phyloP scores from a whole-genome alignment of 2,329 filamentous ascomycete species.

The Aspergillus carbonarius region DNA sequence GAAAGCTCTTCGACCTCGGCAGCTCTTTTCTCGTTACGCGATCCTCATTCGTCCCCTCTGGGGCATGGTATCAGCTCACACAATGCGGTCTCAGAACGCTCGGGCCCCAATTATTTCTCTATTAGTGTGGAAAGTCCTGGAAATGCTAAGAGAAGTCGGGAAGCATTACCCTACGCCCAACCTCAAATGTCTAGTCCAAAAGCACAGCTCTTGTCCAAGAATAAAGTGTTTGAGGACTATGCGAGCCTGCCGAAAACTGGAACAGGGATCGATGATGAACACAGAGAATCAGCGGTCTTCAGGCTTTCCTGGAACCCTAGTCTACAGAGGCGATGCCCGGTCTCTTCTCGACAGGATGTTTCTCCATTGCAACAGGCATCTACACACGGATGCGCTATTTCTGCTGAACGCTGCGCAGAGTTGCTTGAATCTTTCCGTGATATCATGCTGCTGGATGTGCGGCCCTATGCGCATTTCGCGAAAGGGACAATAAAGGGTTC shows the following conservation, averaged over 20 bases:
- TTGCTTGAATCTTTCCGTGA: slow-evolving; percentile 56
- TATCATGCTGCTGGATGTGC: slow-evolving; percentile 76
- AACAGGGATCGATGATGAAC: slow-evolving; percentile 19
- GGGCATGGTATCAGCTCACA: slow-evolving; percentile 19
- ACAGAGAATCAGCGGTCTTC: slow-evolving; percentile 20
- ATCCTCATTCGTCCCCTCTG: slow-evolving; percentile 23
- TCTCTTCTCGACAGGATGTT: background rate
- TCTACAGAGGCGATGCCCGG: slow-evolving; percentile 1
- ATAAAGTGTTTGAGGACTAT: slow-evolving; percentile 81
- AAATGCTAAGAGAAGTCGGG: slow-evolving; percentile 71
- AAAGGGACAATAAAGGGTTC: slow-evolving; percentile 74
- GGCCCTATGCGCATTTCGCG: slow-evolving; percentile 80
- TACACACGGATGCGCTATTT: slow-evolving; percentile 50
- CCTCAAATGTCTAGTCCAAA: slow-evolving; percentile 58
- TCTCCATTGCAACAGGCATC: background rate
- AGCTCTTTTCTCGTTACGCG: slow-evolving; percentile 22
- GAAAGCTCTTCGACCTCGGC: slow-evolving; percentile 19
- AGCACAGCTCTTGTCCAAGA: slow-evolving; percentile 47
- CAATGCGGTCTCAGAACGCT: slow-evolving; percentile 22
- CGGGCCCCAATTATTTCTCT: slow-evolving; percentile 86
- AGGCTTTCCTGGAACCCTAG: slow-evolving; percentile 18
- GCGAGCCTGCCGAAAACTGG: slow-evolving; percentile 61
- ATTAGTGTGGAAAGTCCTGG: slow-evolving; percentile 62
- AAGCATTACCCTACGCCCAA: slow-evolving; percentile 66
- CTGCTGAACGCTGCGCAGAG: slow-evolving; percentile 55